Percentiles rank a stretch among this genome's conserved stretches.
These are phyloP conservation scores for Trichoderma lentiforme DNA, from an alignment of 2,329 filamentous ascomycete genomes.

Conservation along the genomic window DNA sequence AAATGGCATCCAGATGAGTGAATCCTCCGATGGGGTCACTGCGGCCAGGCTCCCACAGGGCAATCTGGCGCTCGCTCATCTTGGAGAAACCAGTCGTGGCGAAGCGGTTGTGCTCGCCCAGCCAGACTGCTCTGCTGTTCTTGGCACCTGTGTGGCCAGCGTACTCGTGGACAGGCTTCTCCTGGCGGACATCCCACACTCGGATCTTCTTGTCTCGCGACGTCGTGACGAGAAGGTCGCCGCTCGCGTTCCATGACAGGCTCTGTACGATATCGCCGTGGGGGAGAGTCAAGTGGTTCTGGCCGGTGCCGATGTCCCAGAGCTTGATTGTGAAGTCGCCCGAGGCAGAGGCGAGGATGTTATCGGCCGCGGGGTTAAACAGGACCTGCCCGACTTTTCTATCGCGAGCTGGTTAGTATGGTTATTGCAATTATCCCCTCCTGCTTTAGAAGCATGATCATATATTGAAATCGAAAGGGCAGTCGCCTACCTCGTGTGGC, in stretches of 20 bases:
- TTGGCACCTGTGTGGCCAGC: slow-evolving; percentile 89
- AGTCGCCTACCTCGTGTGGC: slow-evolving; percentile 71
- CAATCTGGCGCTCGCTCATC: slow-evolving; percentile 97
- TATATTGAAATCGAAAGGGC: not conserved
- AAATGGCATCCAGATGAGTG: slow-evolving; percentile 87
- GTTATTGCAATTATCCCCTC: not conserved
- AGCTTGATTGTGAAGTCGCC: slow-evolving; percentile 94
- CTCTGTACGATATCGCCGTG: slow-evolving; percentile 93
- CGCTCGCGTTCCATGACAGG: slow-evolving; percentile 90
- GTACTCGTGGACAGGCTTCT: slow-evolving; percentile 80
- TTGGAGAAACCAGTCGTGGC: slow-evolving; percentile 96
- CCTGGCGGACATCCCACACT: slow-evolving; percentile 95
- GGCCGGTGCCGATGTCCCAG: slow-evolving; percentile 85
- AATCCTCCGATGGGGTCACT: slow-evolving; percentile 88
- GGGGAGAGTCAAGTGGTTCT: slow-evolving; percentile 71
- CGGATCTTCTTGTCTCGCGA: slow-evolving; percentile 97
- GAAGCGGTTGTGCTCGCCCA: slow-evolving; percentile 94
- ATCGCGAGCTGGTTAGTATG: slow-evolving; percentile 24
- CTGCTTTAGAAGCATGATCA: not conserved
- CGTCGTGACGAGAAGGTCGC: slow-evolving; percentile 82
- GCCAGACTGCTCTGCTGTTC: slow-evolving; percentile 94
- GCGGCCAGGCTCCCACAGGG: slow-evolving; percentile 88
- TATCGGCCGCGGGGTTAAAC: slow-evolving; percentile 95
- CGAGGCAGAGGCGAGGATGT: slow-evolving; percentile 90
- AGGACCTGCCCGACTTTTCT: slow-evolving; percentile 98